These are phyloP conservation scores for Chaetomium tenue DNA, from an alignment of 495 filamentous ascomycete species.

Conservation along the genomic window DNA sequence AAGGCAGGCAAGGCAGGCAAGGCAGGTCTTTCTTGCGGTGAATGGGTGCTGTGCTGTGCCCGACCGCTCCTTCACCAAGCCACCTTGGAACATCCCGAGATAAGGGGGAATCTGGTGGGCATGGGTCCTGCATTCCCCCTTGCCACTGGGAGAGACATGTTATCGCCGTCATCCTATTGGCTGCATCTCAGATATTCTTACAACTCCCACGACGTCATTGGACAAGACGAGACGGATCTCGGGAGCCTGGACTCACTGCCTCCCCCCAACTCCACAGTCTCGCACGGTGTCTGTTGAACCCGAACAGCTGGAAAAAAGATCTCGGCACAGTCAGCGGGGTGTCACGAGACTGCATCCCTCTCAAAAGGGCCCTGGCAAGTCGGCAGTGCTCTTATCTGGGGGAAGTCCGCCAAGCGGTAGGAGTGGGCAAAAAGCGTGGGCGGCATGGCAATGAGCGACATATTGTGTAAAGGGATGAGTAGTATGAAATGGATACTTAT, in stretches of 20 bases:
- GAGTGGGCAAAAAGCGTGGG: neutral
- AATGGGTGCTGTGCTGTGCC: neutral
- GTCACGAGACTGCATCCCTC: neutral
- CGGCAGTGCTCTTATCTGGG: neutral
- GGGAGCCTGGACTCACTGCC: neutral
- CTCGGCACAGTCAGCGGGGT: neutral
- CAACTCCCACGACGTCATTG: slow-evolving; percentile 6
- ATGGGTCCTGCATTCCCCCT: slow-evolving; percentile 12
- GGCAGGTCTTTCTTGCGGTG: neutral
- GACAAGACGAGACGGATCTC: neutral
- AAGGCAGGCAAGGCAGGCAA: no score
- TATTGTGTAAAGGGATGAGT: neutral
- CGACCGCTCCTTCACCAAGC: neutral
- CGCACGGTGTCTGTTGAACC: neutral
- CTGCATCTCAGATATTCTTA: neutral
- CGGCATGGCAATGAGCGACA: neutral
- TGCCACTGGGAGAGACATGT: neutral
- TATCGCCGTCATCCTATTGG: slow-evolving; percentile 16
- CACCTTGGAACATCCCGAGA: neutral
- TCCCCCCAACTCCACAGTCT: neutral
- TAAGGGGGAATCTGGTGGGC: neutral
- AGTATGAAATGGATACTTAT: neutral
- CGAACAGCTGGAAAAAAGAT: neutral
- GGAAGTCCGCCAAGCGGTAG: neutral
- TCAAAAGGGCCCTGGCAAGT: neutral